Evolutionary conservation across 2,329 filamentous ascomycete species (phyloP).

Genomic region (Verticillium albo-atrum): DNA sequence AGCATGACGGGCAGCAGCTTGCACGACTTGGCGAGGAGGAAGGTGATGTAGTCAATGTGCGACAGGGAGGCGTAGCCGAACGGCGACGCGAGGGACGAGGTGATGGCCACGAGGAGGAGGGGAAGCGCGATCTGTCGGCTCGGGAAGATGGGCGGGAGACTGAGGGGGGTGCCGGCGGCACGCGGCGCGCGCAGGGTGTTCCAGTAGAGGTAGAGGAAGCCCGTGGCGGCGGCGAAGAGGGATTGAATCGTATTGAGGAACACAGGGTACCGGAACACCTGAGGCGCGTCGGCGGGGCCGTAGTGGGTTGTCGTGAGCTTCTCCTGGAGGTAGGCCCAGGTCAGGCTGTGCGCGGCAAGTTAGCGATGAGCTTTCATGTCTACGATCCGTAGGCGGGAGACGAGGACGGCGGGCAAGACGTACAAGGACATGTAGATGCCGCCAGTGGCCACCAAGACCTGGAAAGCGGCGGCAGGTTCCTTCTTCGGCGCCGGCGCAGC

Average conservation of each 20-base stretch:
- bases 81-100: constrained; percentile 83
- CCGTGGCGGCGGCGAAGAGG: constrained; percentile 76
- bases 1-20: constrained; percentile 99
- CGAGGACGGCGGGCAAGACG: constrained; percentile 19
- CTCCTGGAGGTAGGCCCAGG: constrained; percentile 96
- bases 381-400: background rate
- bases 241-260: constrained; percentile 97
- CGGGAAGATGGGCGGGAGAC: constrained; percentile 68
- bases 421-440: constrained; percentile 98
- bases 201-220: constrained; percentile 71
- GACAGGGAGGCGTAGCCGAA: constrained; percentile 91
- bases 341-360: constrained; percentile 55
- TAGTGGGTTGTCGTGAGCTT: constrained; percentile 93
- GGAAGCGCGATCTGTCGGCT: constrained; percentile 69
- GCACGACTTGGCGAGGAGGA: constrained; percentile 95
- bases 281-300: constrained; percentile 55
- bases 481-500: constrained; percentile 16
- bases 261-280: constrained; percentile 89
- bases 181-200: constrained; percentile 30
- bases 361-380: background rate
- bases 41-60: constrained; percentile 97
- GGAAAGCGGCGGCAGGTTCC: constrained; percentile 59
- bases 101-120: constrained; percentile 76
- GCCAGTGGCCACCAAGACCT: constrained; percentile 81
- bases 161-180: constrained; percentile 12